A percentile compares a stretch with the other conserved stretches of the same genome.
phyloP scores from a whole-genome alignment of 2,329 filamentous ascomycete genomes.

The Rhinocladiella similis region DNA sequence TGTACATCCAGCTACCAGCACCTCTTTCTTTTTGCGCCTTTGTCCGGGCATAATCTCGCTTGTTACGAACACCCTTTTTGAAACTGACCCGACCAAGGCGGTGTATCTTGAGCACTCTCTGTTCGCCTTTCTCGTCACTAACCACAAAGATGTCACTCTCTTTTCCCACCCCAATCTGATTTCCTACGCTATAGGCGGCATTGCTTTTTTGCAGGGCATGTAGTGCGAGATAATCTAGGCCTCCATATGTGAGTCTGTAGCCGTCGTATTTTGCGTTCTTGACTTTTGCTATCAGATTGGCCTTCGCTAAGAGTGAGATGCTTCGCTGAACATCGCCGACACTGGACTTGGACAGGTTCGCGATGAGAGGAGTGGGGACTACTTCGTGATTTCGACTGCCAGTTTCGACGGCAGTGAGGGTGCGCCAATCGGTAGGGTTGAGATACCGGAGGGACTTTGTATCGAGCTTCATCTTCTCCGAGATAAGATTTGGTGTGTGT shows the following conservation, averaged over 20 bases:
- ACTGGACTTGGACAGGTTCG: constrained; percentile 74
- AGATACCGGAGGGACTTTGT: constrained; percentile 92
- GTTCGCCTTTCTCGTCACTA: constrained; percentile 72
- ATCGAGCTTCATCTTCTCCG: constrained; percentile 81
- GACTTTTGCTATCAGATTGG: constrained; percentile 83
- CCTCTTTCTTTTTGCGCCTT: constrained; percentile 37
- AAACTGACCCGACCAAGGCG: constrained; percentile 94
- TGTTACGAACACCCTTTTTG: constrained; percentile 83
- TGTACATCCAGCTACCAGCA: constrained; percentile 95
- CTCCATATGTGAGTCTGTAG: constrained; percentile 94
- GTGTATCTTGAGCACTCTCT: constrained; percentile 92
- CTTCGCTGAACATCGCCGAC: constrained; percentile 74
- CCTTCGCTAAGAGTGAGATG: constrained; percentile 90
- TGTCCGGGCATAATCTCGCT: constrained; percentile 91
- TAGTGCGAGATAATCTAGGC: constrained; percentile 94
- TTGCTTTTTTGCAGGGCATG: constrained; percentile 81
- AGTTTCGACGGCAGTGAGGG: constrained; percentile 87
- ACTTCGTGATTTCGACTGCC: constrained; percentile 97
- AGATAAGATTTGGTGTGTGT: neutral
- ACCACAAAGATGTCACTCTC: constrained; percentile 97
- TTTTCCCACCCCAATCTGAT: constrained; percentile 93
- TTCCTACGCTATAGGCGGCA: constrained; percentile 86
- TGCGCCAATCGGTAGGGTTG: constrained; percentile 88
- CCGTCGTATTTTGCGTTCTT: constrained; percentile 98
- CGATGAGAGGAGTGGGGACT: constrained; percentile 86